These are phyloP conservation scores for Leishmania guyanensis DNA, from an alignment of 208 protist species.

Conservation along the genomic window DNA sequence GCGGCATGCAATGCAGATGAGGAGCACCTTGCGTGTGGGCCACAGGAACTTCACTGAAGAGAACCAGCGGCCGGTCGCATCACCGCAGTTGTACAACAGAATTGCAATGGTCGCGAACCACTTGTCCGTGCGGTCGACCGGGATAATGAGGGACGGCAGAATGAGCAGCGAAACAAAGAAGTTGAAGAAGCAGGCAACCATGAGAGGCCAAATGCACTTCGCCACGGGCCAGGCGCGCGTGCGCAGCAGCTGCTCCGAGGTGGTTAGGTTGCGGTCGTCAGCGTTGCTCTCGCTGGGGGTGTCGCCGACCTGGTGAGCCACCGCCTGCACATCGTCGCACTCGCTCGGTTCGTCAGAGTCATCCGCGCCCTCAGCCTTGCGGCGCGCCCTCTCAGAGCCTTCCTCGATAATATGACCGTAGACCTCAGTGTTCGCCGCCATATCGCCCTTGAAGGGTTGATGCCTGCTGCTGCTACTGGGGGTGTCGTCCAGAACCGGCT, in stretches of 20 bases:
- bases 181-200: slow-evolving; percentile 64
- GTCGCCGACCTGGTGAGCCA: slow-evolving; percentile 9
- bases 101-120: slow-evolving; percentile 87
- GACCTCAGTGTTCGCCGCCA: slow-evolving; percentile 7
- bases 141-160: slow-evolving; percentile 73
- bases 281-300: slow-evolving; percentile 23
- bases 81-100: slow-evolving; percentile 83
- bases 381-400: slow-evolving; percentile 16
- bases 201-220: slow-evolving; percentile 66
- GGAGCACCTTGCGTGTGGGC: slow-evolving; percentile 47
- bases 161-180: slow-evolving; percentile 83
- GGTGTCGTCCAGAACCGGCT: not conserved
- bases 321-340: slow-evolving; percentile 32
- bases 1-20: slow-evolving; percentile 45
- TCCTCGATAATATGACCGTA: slow-evolving; percentile 35
- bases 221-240: slow-evolving; percentile 55
- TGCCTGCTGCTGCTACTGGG: slow-evolving; percentile 6
- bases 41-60: slow-evolving; percentile 57
- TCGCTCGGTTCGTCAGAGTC: slow-evolving; percentile 17
- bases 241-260: slow-evolving; percentile 54
- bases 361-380: slow-evolving; percentile 21
- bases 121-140: slow-evolving; percentile 57
- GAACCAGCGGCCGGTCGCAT: slow-evolving; percentile 64
- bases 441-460: slow-evolving; percentile 12
- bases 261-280: slow-evolving; percentile 61